Percentiles rank a stretch among this genome's conserved stretches.
Evolutionary conservation across 2,329 filamentous ascomycete species (phyloP).

Genomic region (Fusarium mangiferae): DNA sequence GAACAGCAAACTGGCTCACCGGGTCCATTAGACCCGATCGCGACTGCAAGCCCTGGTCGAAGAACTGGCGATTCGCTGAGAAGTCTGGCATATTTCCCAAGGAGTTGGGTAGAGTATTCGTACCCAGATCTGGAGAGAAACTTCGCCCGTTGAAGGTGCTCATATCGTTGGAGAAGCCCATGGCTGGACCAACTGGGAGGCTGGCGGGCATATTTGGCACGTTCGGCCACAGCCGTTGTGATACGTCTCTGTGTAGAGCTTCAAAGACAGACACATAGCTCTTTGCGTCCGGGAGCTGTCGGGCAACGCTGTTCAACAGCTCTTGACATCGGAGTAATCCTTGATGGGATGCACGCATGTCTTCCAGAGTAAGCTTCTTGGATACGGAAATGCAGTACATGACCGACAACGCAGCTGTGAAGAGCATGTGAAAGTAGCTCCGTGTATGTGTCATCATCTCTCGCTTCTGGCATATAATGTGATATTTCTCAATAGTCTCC

Average conservation of each 20-base stretch:
- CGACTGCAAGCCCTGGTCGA: background rate
- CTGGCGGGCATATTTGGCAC: background rate
- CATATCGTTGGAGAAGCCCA: background rate
- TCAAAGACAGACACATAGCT: constrained; percentile 36
- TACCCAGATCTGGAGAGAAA: accelerated
- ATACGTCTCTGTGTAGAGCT: constrained; percentile 12
- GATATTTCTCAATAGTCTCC: constrained; percentile 53
- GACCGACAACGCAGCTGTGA: constrained; percentile 55
- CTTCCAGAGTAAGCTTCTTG: background rate
- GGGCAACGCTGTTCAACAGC: background rate
- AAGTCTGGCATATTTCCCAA: background rate
- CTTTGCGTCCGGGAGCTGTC: constrained; percentile 31
- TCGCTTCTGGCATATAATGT: constrained; percentile 47
- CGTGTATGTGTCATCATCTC: constrained; percentile 54
- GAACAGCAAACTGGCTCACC: background rate
- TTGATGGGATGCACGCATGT: constrained; percentile 1
- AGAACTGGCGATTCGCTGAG: background rate
- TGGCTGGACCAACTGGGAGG: background rate
- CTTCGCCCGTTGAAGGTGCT: background rate
- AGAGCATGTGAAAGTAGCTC: constrained; percentile 61
- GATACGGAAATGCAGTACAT: constrained; percentile 45
- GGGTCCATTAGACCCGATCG: background rate
- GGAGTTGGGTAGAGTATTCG: background rate
- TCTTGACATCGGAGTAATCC: background rate
- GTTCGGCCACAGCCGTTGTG: constrained; percentile 6